Base-by-base conservation (phyloP, 169 alveolate species). In the Cryptosporidium tyzzeri region DNA sequence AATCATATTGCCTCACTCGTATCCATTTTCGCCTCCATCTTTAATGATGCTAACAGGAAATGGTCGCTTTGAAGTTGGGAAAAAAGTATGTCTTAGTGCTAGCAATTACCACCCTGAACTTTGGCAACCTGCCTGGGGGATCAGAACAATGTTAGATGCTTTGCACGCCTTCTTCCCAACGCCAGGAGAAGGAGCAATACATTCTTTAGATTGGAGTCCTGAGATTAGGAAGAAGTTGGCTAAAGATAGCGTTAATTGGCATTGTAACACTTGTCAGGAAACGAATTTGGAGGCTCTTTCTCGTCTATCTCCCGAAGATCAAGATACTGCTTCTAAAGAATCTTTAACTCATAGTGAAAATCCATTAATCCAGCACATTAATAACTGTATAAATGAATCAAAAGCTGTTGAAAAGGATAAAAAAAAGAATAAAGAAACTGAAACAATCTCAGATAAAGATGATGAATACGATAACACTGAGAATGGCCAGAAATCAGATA, bases 101-200 rank as follows among this genome's bases (percentile, higher is more conserved):
- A 92, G 94, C 68, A 94, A 93, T 84, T 96, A 91, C 73, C 98
- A 96, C 55, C 98, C 97, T 14, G 99, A 97, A 85, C 95, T 94
- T 67, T 97, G 99, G 98, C 97, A 96, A 75, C 98, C 99, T 16
- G 96, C 97, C 41, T 97, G 99, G 98, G 96, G 96, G 45, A 94
- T 96, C 70, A 93, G 97, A 58, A 95, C 97, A 26, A 96, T 97
- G 86, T 91, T 97, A 10, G 96, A 93, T 41, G 99, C 97, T 21
- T 95, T 97, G 6, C 93, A 96, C 33, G 95, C 97, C 61, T 96
- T 95, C 91, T 93, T 95, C 85, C 97, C 97, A 53, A 93, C 95
- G 0, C 94, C 94, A n/a, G 95, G 93, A 21, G 92, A 86, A 35
- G 85, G 85, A 12, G 91, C 91, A 50, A 68, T 84, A 37, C 84